Percentiles rank a stretch among this genome's conserved stretches.
Evolutionary conservation across 805 yeast species (phyloP).

Genomic region (Candida rishiriensis): DNA sequence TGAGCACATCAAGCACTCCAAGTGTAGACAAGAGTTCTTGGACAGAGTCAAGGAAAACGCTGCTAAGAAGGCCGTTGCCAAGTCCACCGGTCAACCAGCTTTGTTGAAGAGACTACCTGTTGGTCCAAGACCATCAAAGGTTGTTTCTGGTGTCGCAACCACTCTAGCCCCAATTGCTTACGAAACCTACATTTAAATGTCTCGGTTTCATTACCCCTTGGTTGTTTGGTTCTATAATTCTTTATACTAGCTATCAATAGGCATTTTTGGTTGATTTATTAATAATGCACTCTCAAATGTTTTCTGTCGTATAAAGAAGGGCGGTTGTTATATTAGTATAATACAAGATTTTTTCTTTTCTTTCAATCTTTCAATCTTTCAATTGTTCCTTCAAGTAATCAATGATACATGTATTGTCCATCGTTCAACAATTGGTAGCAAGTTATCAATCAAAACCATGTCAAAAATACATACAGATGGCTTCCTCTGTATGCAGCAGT

Average conservation of each 20-base stretch:
- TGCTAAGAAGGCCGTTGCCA: slow-evolving; percentile 89
- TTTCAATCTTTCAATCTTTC: too few relatives aligned
- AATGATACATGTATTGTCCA: too few relatives aligned
- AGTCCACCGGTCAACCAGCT: slow-evolving; percentile 86
- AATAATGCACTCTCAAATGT: too few relatives aligned
- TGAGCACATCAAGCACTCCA: slow-evolving; percentile 99
- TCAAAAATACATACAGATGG: too few relatives aligned
- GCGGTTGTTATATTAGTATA: too few relatives aligned
- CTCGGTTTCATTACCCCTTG: background rate
- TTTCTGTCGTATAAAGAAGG: too few relatives aligned
- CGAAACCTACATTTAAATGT: slow-evolving; percentile 94
- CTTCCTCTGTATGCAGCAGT: too few relatives aligned
- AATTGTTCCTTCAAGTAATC: too few relatives aligned
- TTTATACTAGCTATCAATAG: background rate
- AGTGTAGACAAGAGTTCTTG: slow-evolving; percentile 98
- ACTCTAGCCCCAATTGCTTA: slow-evolving; percentile 98
- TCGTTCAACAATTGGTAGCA: too few relatives aligned
- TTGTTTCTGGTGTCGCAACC: slow-evolving; percentile 86
- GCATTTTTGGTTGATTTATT: too few relatives aligned
- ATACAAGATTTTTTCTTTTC: too few relatives aligned
- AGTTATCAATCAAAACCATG: too few relatives aligned
- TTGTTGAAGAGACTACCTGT: slow-evolving; percentile 98
- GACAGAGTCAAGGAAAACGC: slow-evolving; percentile 98
- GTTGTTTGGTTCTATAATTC: background rate
- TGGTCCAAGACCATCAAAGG: slow-evolving; percentile 91